phyloP scores from a whole-genome alignment of 2,329 filamentous ascomycete species.

The Fusarium bulbicola region DNA sequence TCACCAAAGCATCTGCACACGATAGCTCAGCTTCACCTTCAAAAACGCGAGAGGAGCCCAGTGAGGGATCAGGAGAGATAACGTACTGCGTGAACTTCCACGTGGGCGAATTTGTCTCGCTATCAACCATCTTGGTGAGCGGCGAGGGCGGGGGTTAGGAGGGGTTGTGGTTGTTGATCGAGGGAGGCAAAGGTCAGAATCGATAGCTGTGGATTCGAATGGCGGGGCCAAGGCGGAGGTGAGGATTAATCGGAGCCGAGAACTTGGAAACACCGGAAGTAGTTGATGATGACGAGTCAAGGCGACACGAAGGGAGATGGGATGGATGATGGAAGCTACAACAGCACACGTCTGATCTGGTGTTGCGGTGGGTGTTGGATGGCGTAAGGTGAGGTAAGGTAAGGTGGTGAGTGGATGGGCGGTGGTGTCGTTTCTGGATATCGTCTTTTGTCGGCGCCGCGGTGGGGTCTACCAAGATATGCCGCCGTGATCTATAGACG shows the following conservation, averaged over 20 bases:
- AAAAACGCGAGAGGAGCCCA: not conserved
- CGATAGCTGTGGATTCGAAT: slow-evolving; percentile 25
- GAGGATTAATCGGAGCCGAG: slow-evolving; percentile 25
- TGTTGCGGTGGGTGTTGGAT: slow-evolving; percentile 34
- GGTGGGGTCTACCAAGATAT: slow-evolving; percentile 37
- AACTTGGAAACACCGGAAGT: slow-evolving; percentile 19
- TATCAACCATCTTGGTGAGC: slow-evolving; percentile 87
- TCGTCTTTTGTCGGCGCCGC: slow-evolving; percentile 38
- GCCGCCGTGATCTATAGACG: slow-evolving; percentile 26
- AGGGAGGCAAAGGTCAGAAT: slow-evolving; percentile 34
- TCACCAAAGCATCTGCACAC: slow-evolving; percentile 91
- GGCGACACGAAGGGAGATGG: slow-evolving; percentile 25
- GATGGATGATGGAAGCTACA: slow-evolving; percentile 31
- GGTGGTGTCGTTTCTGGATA: slow-evolving; percentile 39
- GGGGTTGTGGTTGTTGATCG: slow-evolving; percentile 36
- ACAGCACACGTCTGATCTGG: slow-evolving; percentile 34
- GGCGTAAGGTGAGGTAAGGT: slow-evolving; percentile 17
- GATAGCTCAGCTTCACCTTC: slow-evolving; percentile 30
- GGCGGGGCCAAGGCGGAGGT: slow-evolving; percentile 35
- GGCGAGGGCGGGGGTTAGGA: slow-evolving; percentile 44
- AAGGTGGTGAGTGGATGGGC: slow-evolving; percentile 21
- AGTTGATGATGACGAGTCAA: slow-evolving; percentile 12
- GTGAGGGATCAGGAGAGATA: slow-evolving; percentile 1
- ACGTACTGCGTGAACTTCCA: slow-evolving; percentile 99
- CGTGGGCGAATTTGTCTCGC: slow-evolving; percentile 91